phyloP scores from a whole-genome alignment of 108 stramenopile genomes.

The Cyclotella cryptica region DNA sequence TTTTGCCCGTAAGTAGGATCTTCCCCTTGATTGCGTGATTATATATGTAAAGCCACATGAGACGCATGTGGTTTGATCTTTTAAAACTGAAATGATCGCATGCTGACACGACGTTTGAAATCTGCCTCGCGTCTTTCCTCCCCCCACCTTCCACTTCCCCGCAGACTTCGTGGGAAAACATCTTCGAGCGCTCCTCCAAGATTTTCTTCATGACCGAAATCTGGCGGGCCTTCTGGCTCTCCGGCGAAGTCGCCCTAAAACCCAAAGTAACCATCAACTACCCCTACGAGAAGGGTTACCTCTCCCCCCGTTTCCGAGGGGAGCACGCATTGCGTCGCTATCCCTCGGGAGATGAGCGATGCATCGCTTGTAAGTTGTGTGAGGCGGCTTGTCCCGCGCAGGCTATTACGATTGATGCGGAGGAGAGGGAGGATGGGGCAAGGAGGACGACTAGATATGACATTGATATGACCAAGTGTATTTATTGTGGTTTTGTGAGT shows the following conservation, averaged over 20 bases:
- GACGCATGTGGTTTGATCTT: neutral
- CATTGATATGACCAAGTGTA: conserved; percentile 99
- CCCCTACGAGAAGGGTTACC: conserved; percentile 96
- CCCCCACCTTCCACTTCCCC: neutral
- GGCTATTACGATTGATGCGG: conserved; percentile 99
- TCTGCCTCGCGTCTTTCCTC: neutral
- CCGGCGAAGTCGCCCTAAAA: conserved; percentile 80
- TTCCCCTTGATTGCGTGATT: neutral
- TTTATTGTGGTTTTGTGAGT: conserved; percentile 97
- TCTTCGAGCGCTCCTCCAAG: conserved; percentile 85
- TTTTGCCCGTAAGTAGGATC: conserved; percentile 47
- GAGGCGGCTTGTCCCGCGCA: conserved; percentile 99
- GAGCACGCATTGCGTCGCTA: conserved; percentile 98
- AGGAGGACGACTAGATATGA: conserved; percentile 98
- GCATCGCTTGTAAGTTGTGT: conserved; percentile 99
- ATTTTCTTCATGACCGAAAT: conserved; percentile 95
- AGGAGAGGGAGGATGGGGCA: conserved; percentile 93
- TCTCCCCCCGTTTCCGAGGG: conserved; percentile 98
- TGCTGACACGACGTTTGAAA: neutral
- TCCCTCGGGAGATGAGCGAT: conserved; percentile 98
- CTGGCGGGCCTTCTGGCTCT: conserved; percentile 82
- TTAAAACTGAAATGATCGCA: neutral
- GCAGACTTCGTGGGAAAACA: conserved; percentile 84
- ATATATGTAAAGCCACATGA: neutral
- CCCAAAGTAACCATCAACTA: conserved; percentile 99